Evolutionary conservation across 108 stramenopile species (phyloP).

Genomic region (Skeletonema tropicum): DNA sequence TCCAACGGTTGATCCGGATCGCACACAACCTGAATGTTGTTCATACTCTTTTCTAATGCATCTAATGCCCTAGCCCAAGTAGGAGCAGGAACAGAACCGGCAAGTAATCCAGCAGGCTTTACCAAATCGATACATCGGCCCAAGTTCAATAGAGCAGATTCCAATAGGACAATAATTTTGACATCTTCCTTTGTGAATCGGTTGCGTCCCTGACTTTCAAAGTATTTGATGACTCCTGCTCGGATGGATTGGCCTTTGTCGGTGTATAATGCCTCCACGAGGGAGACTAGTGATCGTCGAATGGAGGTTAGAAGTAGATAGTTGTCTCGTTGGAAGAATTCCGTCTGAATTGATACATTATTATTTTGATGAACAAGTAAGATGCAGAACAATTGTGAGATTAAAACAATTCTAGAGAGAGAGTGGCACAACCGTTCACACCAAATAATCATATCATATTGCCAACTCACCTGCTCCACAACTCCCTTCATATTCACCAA

Average conservation of each 20-base stretch:
- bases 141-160: slow-evolving; percentile 69
- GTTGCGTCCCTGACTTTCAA: slow-evolving; percentile 32
- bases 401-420: background rate
- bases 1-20: slow-evolving; percentile 80
- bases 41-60: slow-evolving; percentile 67
- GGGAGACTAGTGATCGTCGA: slow-evolving; percentile 67
- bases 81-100: slow-evolving; percentile 54
- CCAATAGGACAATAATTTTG: slow-evolving; percentile 69
- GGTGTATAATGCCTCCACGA: slow-evolving; percentile 74
- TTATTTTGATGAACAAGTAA: too few species aligned
- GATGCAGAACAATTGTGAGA: too few species aligned
- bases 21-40: slow-evolving; percentile 56
- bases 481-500: slow-evolving; percentile 79
- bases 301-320: slow-evolving; percentile 70
- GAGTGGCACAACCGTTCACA: background rate
- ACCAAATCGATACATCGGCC: slow-evolving; percentile 81
- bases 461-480: slow-evolving; percentile 61
- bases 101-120: slow-evolving; percentile 75
- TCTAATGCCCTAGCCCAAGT: slow-evolving; percentile 68
- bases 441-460: background rate
- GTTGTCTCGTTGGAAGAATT: slow-evolving; percentile 87
- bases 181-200: slow-evolving; percentile 48
- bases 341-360: slow-evolving; percentile 40
- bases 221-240: slow-evolving; percentile 39
- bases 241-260: slow-evolving; percentile 52